These are phyloP conservation scores for Termitomyces sp. DNA, from an alignment of 768 basidiomycete species.

Conservation along the genomic window DNA sequence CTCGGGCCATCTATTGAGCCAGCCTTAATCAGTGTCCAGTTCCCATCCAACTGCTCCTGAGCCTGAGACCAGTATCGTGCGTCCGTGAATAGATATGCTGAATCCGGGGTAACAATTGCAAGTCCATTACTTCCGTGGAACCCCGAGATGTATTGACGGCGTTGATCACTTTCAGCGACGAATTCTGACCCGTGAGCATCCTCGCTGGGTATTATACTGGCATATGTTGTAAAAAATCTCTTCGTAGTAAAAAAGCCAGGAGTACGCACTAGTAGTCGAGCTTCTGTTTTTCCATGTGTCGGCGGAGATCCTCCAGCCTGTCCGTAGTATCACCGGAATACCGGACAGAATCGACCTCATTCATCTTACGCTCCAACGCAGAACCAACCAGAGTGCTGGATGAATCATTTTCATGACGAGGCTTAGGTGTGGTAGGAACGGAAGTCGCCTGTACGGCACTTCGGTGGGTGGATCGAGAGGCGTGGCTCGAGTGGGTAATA, in stretches of 20 bases:
- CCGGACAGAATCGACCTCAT: conserved; percentile 51
- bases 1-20: conserved; percentile 49
- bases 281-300: conserved; percentile 59
- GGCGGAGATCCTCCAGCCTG: conserved; percentile 56
- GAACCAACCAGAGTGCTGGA: conserved; percentile 73
- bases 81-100: conserved; percentile 75
- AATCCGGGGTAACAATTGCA: conserved; percentile 60
- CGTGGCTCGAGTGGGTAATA: conserved; percentile 16
- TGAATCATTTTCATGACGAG: conserved; percentile 53
- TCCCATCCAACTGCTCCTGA: conserved; percentile 57
- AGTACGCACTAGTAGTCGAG: conserved; percentile 71
- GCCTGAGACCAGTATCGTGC: conserved; percentile 86
- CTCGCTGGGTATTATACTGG: conserved; percentile 72
- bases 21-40: conserved; percentile 67
- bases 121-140: conserved; percentile 52
- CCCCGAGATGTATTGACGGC: conserved; percentile 76
- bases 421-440: conserved; percentile 12
- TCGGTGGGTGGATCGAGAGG: conserved; percentile 23
- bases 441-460: conserved; percentile 8
- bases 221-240: conserved; percentile 10
- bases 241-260: not conserved
- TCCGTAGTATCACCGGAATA: conserved; percentile 54
- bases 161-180: conserved; percentile 69
- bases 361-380: conserved; percentile 63
- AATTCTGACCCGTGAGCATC: conserved; percentile 86